Conservation (phyloP, 345 rosid species). For the Streptanthus diversifolius region DNA sequence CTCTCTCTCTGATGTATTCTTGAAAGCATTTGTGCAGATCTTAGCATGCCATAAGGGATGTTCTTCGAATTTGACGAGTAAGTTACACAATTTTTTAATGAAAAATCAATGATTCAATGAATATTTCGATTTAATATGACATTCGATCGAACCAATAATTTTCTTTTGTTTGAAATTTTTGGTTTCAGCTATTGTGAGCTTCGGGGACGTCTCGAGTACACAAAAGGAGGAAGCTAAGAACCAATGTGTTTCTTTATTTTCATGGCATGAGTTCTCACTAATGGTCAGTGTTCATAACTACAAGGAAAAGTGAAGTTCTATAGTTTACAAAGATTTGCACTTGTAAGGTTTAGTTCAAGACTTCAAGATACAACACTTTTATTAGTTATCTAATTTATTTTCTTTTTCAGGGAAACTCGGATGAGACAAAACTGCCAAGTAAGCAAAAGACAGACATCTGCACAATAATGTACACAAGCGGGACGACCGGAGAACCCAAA, state of each 20-base stretch:
- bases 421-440: conserved; percentile 52
- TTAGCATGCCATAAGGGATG: conserved; percentile 67
- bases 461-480: conserved; percentile 96
- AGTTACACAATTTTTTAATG: neutral
- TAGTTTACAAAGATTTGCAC: neutral
- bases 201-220: conserved; percentile 48
- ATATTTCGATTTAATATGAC: neutral
- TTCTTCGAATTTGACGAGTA: conserved; percentile 63
- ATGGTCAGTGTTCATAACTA: conserved; percentile 42
- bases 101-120: neutral
- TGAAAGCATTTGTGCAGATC: conserved; percentile 46
- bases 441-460: conserved; percentile 67
- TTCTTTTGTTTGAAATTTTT: neutral
- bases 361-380: neutral
- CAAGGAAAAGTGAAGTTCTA: neutral
- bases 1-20: neutral
- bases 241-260: conserved; percentile 63
- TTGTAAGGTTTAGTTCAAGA: neutral
- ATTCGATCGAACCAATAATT: neutral
- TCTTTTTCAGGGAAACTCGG: conserved; percentile 51
- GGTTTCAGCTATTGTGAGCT: conserved; percentile 71
- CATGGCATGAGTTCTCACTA: conserved; percentile 70
- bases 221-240: conserved; percentile 76
- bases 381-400: neutral
- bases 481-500: conserved; percentile 98